Evolutionary conservation across 2,329 filamentous ascomycete genomes (phyloP).

Genomic region (Dothiorella sarmentorum): DNA sequence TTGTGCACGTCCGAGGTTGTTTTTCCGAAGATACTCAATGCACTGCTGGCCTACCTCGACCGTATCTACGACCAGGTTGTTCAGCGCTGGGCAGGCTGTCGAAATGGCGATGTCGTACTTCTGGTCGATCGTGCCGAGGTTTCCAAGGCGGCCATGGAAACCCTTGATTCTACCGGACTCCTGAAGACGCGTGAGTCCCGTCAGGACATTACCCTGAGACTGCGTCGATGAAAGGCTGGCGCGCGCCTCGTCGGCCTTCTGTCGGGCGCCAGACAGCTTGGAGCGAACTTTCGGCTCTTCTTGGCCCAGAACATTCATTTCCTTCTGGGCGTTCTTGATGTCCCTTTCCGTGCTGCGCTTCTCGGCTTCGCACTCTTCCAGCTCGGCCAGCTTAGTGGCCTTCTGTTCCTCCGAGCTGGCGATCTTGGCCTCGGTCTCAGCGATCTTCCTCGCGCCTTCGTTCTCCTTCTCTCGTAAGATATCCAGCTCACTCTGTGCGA

Average conservation of each 20-base stretch:
- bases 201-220: constrained; percentile 87
- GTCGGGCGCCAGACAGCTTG: constrained; percentile 82
- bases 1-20: constrained; percentile 92
- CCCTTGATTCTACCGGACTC: constrained; percentile 96
- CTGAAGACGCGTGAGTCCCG: constrained; percentile 87
- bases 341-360: constrained; percentile 72
- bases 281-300: constrained; percentile 80
- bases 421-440: constrained; percentile 81
- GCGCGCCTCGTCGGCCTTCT: constrained; percentile 93
- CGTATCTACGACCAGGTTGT: constrained; percentile 95
- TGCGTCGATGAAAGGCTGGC: constrained; percentile 87
- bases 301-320: constrained; percentile 67
- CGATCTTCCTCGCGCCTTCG: constrained; percentile 76
- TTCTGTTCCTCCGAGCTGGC: constrained; percentile 68
- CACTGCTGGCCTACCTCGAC: constrained; percentile 97
- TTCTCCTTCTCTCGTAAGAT: constrained; percentile 89
- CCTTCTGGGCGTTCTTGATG: constrained; percentile 64
- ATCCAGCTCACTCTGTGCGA: constrained; percentile 89
- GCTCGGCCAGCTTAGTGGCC: constrained; percentile 65
- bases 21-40: constrained; percentile 96
- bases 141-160: constrained; percentile 92
- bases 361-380: constrained; percentile 71
- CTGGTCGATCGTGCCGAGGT: constrained; percentile 87
- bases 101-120: constrained; percentile 98
- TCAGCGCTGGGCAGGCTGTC: constrained; percentile 83